These are phyloP conservation scores for Paradendryphiella salina DNA, from an alignment of 2,329 filamentous ascomycete genomes.

Conservation along the genomic window DNA sequence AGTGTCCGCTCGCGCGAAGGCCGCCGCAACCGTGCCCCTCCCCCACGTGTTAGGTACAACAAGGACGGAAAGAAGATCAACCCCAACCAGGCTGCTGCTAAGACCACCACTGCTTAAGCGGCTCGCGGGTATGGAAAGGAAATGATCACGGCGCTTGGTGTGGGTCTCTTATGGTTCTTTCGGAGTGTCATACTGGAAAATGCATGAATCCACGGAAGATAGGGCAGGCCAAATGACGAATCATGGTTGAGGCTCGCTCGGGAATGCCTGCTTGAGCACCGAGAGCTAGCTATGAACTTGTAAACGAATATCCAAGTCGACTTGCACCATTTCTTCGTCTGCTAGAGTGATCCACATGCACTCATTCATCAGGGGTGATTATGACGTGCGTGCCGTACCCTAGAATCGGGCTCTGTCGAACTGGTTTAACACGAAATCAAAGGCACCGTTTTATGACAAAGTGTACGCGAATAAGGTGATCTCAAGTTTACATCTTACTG, in stretches of 20 bases:
- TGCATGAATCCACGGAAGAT: conserved; percentile 43
- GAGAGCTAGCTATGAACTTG: conserved; percentile 43
- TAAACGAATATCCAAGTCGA: conserved; percentile 44
- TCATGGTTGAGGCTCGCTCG: conserved; percentile 38
- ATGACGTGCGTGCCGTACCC: not conserved
- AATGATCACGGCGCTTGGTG: conserved; percentile 45
- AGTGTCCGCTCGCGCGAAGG: conserved; percentile 97
- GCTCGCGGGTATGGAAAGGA: conserved; percentile 21
- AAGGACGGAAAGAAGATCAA: conserved; percentile 99
- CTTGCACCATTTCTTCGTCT: conserved; percentile 26
- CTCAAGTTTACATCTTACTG: not conserved
- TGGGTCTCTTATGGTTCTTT: conserved; percentile 42
- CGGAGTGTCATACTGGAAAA: conserved; percentile 42
- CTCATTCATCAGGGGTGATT: not conserved
- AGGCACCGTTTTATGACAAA: not conserved
- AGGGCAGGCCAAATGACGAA: conserved; percentile 39
- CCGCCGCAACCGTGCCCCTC: conserved; percentile 97
- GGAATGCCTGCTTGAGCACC: conserved; percentile 34
- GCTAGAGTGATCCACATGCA: conserved; percentile 2
- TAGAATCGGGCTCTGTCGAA: not conserved
- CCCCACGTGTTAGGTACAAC: conserved; percentile 98
- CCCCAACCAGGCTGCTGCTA: conserved; percentile 80
- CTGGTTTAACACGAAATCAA: not conserved
- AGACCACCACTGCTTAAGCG: conserved; percentile 48
- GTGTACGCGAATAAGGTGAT: not conserved